A percentile compares a stretch with the other conserved stretches of the same genome.
These are phyloP conservation scores for Begonia masoniana DNA, from an alignment of 306 rosid species.

Conservation along the genomic window DNA sequence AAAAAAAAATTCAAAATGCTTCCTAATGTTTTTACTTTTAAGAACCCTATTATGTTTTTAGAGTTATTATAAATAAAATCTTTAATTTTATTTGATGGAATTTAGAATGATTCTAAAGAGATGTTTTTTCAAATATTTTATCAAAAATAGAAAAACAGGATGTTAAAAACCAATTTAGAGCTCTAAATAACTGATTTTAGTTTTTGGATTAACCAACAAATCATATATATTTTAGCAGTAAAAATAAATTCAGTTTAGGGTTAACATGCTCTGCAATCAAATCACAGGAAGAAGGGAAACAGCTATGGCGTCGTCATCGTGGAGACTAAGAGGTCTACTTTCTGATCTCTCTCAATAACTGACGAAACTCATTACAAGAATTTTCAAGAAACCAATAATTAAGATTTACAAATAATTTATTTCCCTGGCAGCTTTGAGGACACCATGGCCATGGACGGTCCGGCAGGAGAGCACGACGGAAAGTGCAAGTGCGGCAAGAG, in stretches of 20 bases:
- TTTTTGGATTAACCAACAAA: not conserved
- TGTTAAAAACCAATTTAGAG: too few relatives aligned
- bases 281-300: conserved; percentile 69
- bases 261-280: conserved; percentile 1
- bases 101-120: too few relatives aligned
- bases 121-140: too few relatives aligned
- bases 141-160: too few relatives aligned
- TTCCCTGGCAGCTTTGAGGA: conserved; percentile 38
- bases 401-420: not conserved
- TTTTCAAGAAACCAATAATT: not conserved
- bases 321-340: conserved; percentile 45
- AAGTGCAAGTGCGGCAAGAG: conserved; percentile 64
- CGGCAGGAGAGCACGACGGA: conserved; percentile 50
- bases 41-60: too few relatives aligned
- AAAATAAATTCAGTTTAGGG: not conserved
- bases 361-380: not conserved
- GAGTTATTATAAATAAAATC: too few relatives aligned
- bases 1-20: too few relatives aligned
- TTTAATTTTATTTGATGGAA: too few relatives aligned
- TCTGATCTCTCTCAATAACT: not conserved
- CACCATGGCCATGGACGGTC: conserved; percentile 30
- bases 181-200: too few relatives aligned
- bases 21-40: too few relatives aligned
- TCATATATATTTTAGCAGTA: not conserved
- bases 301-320: conserved; percentile 40